These are phyloP conservation scores for Camellia lanceoleosa DNA, from an alignment of 148 eudicot genomes.

Conservation along the genomic window DNA sequence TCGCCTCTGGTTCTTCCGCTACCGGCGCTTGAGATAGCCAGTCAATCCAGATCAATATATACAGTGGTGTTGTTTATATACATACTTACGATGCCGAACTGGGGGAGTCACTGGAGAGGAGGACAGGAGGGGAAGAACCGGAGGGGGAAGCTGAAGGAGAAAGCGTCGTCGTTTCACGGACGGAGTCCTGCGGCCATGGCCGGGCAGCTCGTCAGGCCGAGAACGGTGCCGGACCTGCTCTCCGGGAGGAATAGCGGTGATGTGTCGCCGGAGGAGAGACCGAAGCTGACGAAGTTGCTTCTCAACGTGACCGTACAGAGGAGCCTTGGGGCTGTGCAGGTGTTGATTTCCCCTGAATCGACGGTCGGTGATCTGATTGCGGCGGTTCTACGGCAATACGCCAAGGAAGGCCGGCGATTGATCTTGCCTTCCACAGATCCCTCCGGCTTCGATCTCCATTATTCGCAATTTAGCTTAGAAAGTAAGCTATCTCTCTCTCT, in stretches of 20 bases:
- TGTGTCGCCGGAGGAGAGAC: background rate
- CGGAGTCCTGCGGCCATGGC: slow-evolving; percentile 12
- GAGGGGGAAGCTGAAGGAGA: slow-evolving; percentile 31
- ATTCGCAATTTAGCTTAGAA: slow-evolving; percentile 79
- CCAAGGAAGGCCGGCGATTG: slow-evolving; percentile 65
- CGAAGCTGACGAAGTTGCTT: slow-evolving; percentile 59
- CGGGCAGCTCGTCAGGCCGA: slow-evolving; percentile 41
- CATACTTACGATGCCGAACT: slow-evolving; percentile 37
- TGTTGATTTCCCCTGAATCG: slow-evolving; percentile 50
- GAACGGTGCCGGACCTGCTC: slow-evolving; percentile 62
- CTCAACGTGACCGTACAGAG: slow-evolving; percentile 72
- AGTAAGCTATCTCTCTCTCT: slow-evolving; percentile 35
- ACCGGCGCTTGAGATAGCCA: slow-evolving; percentile 38
- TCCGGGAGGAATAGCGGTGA: slow-evolving; percentile 6
- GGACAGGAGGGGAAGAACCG: slow-evolving; percentile 18
- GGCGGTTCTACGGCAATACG: slow-evolving; percentile 49
- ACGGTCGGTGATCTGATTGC: slow-evolving; percentile 59
- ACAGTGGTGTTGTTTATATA: background rate
- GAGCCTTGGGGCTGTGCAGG: slow-evolving; percentile 63
- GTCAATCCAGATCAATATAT: background rate
- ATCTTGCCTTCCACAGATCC: slow-evolving; percentile 24
- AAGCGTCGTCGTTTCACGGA: slow-evolving; percentile 57
- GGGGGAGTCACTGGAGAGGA: slow-evolving; percentile 33
- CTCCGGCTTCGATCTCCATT: slow-evolving; percentile 61
- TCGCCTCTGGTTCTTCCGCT: slow-evolving; percentile 37